Evolutionary conservation across 371 early-diverging fungal genomes (phyloP), one percentile per base, ranked within the genome.

Genomic region (Lichtheimia corymbifera): DNA sequence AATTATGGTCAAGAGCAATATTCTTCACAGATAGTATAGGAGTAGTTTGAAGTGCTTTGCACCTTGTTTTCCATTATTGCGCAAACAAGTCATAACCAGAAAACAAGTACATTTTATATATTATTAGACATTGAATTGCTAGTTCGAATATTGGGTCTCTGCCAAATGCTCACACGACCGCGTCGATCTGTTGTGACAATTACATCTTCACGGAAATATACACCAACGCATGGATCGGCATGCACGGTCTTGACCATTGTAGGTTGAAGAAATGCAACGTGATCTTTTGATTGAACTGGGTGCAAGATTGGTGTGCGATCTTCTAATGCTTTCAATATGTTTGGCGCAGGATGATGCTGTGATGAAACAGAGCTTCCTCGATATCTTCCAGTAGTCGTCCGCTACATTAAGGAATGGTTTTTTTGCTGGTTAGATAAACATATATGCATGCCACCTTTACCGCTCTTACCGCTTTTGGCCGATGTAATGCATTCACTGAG

Each of bases 251-350:
- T 87, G 7, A 88, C 86, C 82, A 90, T 75, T 30, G 91, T 73
- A 3, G 97, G 94, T 54, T 91, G 93, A 47, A 96, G 58, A 53
- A 91, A 84, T 0, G 94, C 88, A 9, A 95, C 93, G 30, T 88
- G 79, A 4, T 74, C 82, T 51, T 87, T 82, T 1, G 89, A 80
- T 42, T 85, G 74, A 0, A 88, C 87, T 0, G 85, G 83, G 58
- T 93, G 92, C 3, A 79, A 64, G 35, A 65, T 67, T 12, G 69
- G 65, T 24, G 54, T 59, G 63, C 60, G 67, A 30, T 68, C 67
- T 15, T 62, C 59, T 6, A 64, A 61, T 18, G 61, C 56, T 40
- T 58, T 67, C 18, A 56, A 62, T 43, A 71, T 67, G 63, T 60
- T 73, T 2, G 58, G 64, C 11, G 63, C 35, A 22, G 74, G 74